These are phyloP conservation scores for Geranium incanum DNA, from an alignment of 441 rosid genomes.

Conservation along the genomic window DNA sequence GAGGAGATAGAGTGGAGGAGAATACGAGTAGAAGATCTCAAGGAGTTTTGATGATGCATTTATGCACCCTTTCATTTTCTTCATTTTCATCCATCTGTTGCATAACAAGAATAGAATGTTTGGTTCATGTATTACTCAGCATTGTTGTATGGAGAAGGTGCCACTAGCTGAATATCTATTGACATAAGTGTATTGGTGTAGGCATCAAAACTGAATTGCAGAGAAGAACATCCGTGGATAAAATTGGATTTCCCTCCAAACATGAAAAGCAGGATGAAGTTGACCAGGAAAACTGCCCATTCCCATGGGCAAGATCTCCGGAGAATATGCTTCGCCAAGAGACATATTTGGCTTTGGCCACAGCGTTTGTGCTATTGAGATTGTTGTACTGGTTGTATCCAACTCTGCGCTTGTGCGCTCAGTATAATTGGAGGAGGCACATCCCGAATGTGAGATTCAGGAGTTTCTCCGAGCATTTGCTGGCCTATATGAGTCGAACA, in stretches of 20 bases:
- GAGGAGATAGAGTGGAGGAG: too few relatives aligned
- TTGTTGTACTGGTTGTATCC: slow-evolving; percentile 50
- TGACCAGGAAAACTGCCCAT: slow-evolving; percentile 77
- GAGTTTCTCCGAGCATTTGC: slow-evolving; percentile 56
- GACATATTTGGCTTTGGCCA: slow-evolving; percentile 69
- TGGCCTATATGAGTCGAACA: slow-evolving; percentile 44
- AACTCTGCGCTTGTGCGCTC: slow-evolving; percentile 33
- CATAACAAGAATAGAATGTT: too few relatives aligned
- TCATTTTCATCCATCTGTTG: too few relatives aligned
- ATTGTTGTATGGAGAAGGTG: too few relatives aligned
- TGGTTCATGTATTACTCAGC: not conserved
- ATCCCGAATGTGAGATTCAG: slow-evolving; percentile 43
- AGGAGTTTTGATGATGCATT: too few relatives aligned
- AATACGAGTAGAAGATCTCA: too few relatives aligned
- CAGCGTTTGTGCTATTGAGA: slow-evolving; percentile 55
- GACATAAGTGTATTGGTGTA: slow-evolving; percentile 23
- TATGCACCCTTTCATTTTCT: too few relatives aligned
- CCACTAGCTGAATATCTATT: not conserved
- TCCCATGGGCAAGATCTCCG: slow-evolving; percentile 93
- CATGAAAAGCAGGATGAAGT: slow-evolving; percentile 39
- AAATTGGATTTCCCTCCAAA: slow-evolving; percentile 31
- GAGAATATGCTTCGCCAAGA: slow-evolving; percentile 77
- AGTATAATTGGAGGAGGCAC: slow-evolving; percentile 44
- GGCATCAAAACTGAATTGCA: slow-evolving; percentile 47
- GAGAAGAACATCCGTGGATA: slow-evolving; percentile 36